These are phyloP conservation scores for Phialocephala sp. DNA, from an alignment of 2,329 filamentous ascomycete species.

Conservation along the genomic window DNA sequence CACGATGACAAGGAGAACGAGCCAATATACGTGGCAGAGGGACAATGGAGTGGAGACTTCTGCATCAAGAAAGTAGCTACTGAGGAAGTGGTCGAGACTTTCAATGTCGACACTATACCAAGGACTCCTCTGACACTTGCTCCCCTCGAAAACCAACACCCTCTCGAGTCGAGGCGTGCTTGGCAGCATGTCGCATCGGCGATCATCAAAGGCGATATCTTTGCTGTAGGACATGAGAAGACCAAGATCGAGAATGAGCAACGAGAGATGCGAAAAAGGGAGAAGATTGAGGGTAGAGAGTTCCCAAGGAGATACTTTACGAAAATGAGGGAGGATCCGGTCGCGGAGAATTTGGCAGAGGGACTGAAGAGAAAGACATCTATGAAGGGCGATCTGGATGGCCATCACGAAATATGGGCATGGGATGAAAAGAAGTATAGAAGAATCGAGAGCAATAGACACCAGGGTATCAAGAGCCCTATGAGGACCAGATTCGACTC, in stretches of 20 bases:
- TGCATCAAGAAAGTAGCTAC: conserved; percentile 72
- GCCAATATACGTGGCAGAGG: conserved; percentile 78
- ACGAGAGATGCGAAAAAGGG: conserved; percentile 74
- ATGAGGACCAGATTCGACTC: conserved; percentile 36
- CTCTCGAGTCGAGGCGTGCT: conserved; percentile 84
- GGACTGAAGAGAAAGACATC: conserved; percentile 39
- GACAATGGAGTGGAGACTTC: conserved; percentile 88
- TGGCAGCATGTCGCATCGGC: conserved; percentile 85
- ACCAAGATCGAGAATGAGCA: conserved; percentile 89
- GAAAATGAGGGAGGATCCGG: conserved; percentile 50
- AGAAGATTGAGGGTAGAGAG: conserved; percentile 71
- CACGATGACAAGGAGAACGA: conserved; percentile 71
- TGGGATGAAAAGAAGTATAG: conserved; percentile 39
- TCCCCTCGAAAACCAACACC: conserved; percentile 78
- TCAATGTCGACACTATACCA: conserved; percentile 60
- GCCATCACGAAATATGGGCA: conserved; percentile 36
- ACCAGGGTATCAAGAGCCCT: conserved; percentile 32
- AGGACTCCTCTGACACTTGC: conserved; percentile 73
- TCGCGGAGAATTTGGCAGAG: conserved; percentile 49
- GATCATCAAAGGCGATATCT: conserved; percentile 83
- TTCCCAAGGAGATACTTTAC: conserved; percentile 89
- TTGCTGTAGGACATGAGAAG: conserved; percentile 78
- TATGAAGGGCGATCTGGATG: conserved; percentile 31
- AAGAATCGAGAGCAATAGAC: conserved; percentile 21
- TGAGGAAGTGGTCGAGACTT: conserved; percentile 59